Conservation (phyloP, 2,329 filamentous ascomycete species). For the Colletotrichum sp. region DNA sequence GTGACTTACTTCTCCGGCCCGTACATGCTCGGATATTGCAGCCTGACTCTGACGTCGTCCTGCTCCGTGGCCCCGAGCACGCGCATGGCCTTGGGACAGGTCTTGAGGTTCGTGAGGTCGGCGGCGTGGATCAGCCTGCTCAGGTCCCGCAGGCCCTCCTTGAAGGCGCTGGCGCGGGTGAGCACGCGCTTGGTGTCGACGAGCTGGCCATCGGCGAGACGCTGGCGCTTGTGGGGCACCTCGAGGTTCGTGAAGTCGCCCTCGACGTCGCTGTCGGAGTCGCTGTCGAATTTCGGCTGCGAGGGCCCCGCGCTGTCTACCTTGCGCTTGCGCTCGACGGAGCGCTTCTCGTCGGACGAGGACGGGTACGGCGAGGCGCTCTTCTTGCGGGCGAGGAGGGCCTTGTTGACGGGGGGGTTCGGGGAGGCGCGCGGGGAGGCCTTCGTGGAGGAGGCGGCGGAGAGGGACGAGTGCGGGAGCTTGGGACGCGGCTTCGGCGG, state of each 20-base stretch:
- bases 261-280: slow-evolving; percentile 48
- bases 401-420: slow-evolving; percentile 33
- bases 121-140: slow-evolving; percentile 63
- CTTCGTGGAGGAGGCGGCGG: slow-evolving; percentile 37
- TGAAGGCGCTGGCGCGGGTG: slow-evolving; percentile 49
- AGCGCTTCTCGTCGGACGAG: slow-evolving; percentile 25
- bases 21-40: slow-evolving; percentile 84
- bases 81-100: slow-evolving; percentile 15
- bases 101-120: slow-evolving; percentile 34
- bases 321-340: slow-evolving; percentile 21
- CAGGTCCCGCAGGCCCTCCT: not conserved
- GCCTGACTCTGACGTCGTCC: slow-evolving; percentile 64
- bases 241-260: slow-evolving; percentile 48
- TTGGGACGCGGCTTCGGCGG: slow-evolving; percentile 41
- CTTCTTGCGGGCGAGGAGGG: slow-evolving; percentile 35
- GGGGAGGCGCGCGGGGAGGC: slow-evolving; percentile 44
- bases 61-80: slow-evolving; percentile 27
- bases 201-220: slow-evolving; percentile 43
- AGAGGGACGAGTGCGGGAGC: slow-evolving; percentile 30
- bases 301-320: slow-evolving; percentile 15
- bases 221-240: slow-evolving; percentile 50
- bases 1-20: slow-evolving; percentile 67
- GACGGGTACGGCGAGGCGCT: slow-evolving; percentile 49
- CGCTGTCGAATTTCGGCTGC: slow-evolving; percentile 50
- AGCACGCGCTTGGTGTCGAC: slow-evolving; percentile 53